A percentile compares a stretch with the other conserved stretches of the same genome.
phyloP scores from a whole-genome alignment of 192 early-diverging fungal genomes.

The Coemansia sp. region DNA sequence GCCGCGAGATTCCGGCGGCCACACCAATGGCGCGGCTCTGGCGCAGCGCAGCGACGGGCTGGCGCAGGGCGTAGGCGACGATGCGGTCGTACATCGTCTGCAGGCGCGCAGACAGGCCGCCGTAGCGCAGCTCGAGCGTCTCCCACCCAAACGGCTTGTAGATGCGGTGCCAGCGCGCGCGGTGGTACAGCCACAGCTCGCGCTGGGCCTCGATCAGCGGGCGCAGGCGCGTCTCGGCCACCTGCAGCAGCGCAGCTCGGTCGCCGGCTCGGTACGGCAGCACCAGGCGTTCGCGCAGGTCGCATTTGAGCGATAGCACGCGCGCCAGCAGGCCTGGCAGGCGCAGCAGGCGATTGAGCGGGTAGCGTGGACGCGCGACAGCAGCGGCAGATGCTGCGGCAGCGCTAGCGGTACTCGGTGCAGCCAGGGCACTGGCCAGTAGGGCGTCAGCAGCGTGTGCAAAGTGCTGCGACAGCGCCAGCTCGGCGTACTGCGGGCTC shows the following conservation, averaged over 20 bases:
- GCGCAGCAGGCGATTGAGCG: conserved; percentile 65
- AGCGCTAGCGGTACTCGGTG: conserved; percentile 9
- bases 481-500: conserved; percentile 68
- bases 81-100: conserved; percentile 68
- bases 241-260: conserved; percentile 53
- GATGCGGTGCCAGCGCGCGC: conserved; percentile 70
- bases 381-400: conserved; percentile 3
- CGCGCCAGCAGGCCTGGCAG: conserved; percentile 66
- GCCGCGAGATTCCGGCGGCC: conserved; percentile 38
- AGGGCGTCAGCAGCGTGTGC: conserved; percentile 53
- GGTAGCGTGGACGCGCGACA: conserved; percentile 41
- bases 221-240: conserved; percentile 55
- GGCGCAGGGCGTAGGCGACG: conserved; percentile 50
- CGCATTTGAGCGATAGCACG: conserved; percentile 66
- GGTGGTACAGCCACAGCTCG: conserved; percentile 76
- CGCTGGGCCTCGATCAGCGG: conserved; percentile 62
- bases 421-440: conserved; percentile 45
- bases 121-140: conserved; percentile 78
- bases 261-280: conserved; percentile 57
- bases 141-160: conserved; percentile 89
- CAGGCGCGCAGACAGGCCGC: conserved; percentile 62
- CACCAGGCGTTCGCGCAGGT: conserved; percentile 61
- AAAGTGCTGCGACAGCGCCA: conserved; percentile 70
- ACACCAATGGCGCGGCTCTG: conserved; percentile 46
- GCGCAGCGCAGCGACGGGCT: conserved; percentile 19